Evolutionary conservation across 805 yeast genomes (phyloP).

Genomic region (Metschnikowia orientalis): DNA sequence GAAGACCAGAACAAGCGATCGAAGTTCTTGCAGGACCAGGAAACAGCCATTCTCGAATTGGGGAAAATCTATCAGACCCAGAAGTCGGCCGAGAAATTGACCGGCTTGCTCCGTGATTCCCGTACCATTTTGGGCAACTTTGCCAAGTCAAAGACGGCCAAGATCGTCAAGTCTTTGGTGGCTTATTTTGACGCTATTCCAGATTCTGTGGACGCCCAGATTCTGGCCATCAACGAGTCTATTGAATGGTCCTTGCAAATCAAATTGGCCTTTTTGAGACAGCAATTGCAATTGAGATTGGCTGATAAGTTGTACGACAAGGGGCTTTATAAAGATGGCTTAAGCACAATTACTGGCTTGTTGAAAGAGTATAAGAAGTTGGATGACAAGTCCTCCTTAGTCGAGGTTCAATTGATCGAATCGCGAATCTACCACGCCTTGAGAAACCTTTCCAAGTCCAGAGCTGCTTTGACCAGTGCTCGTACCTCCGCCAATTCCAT

Average conservation of each 20-base stretch:
- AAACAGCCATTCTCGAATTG: constrained; percentile 66
- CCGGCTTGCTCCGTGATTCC: constrained; percentile 60
- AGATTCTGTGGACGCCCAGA: constrained; percentile 62
- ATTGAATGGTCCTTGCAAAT: constrained; percentile 83
- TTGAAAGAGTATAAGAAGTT: constrained; percentile 84
- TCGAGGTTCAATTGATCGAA: constrained; percentile 92
- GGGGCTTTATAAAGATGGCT: constrained; percentile 61
- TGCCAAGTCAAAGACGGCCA: constrained; percentile 94
- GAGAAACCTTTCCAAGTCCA: constrained; percentile 84
- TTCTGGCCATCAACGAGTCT: constrained; percentile 67
- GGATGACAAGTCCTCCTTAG: constrained; percentile 92
- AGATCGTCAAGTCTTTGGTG: constrained; percentile 75
- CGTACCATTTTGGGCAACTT: constrained; percentile 68
- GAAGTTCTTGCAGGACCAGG: constrained; percentile 43
- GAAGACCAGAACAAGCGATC: constrained; percentile 22
- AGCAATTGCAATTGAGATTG: constrained; percentile 78
- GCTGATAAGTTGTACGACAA: constrained; percentile 70
- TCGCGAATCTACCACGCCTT: constrained; percentile 86
- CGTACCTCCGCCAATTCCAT: constrained; percentile 97
- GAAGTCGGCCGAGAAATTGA: constrained; percentile 48
- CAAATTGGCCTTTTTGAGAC: constrained; percentile 84
- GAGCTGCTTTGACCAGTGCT: constrained; percentile 90
- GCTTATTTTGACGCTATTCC: constrained; percentile 69
- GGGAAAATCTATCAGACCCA: constrained; percentile 63
- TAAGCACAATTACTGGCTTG: constrained; percentile 65